phyloP scores from a whole-genome alignment of 2,329 filamentous ascomycete genomes.

The Pseudogymnoascus pannorum region DNA sequence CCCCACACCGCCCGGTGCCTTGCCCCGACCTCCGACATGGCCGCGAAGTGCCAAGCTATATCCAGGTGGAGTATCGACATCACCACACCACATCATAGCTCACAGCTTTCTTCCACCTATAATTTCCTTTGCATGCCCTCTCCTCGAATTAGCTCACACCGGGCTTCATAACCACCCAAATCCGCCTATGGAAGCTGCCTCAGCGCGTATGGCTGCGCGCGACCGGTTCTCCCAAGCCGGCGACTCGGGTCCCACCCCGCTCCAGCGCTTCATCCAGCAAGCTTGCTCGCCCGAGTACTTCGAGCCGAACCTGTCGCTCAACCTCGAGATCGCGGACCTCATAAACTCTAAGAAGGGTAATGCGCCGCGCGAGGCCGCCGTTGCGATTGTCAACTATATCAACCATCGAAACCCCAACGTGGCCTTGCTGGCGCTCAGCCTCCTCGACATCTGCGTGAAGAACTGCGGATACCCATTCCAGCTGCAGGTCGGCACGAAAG shows the following conservation, averaged over 20 bases:
- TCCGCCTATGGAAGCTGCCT: conserved; percentile 76
- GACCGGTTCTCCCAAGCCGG: conserved; percentile 85
- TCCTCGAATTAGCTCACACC: background rate
- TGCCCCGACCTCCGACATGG: background rate
- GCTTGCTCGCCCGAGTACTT: conserved; percentile 96
- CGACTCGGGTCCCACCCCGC: conserved; percentile 71
- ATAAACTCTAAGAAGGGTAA: conserved; percentile 97
- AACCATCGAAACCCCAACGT: conserved; percentile 98
- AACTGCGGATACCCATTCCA: conserved; percentile 99
- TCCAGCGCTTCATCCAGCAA: conserved; percentile 92
- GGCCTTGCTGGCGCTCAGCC: conserved; percentile 76
- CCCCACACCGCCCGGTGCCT: background rate
- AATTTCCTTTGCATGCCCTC: background rate
- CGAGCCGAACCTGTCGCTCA: conserved; percentile 92
- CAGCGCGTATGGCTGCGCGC: conserved; percentile 87
- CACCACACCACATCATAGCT: conserved; percentile 10
- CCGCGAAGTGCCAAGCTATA: conserved; percentile 2
- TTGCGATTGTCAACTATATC: conserved; percentile 87
- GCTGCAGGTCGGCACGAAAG: conserved; percentile 95
- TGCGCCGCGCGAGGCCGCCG: conserved; percentile 87
- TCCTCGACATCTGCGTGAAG: conserved; percentile 98
- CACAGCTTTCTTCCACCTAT: background rate
- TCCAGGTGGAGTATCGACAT: conserved; percentile 2
- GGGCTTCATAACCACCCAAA: conserved; percentile 5
- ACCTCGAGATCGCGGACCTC: conserved; percentile 91